Base-by-base conservation (phyloP, 352 stramenopile species). In the Pythium brassicae region DNA sequence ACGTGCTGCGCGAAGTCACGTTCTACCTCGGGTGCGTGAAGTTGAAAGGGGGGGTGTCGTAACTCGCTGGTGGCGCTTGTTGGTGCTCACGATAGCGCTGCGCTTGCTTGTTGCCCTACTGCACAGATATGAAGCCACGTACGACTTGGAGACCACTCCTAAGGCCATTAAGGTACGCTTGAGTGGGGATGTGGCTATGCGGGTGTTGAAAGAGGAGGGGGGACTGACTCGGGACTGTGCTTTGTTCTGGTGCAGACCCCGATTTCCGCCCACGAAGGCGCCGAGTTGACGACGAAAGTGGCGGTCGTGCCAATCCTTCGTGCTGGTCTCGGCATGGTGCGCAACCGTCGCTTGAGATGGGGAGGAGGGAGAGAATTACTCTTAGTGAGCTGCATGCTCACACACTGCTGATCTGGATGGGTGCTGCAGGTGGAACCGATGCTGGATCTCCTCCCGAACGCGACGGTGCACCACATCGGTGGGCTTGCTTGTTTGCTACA, bases 291-390 rank as follows among this genome's bases (percentile, higher is more conserved):
- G 8, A 92, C 96, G 35, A 88, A 76, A 4, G 83, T 99, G 8
- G 90, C 93, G 0, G 68, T 99, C n/a, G 92, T 99, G 44, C 97
- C 97, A 5, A 99, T 99, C 57, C 79, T 99, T 29, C 83, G 95
- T 17, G 85, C 84, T 8, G 95, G 94, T 43, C 66, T 98, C 1
- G 94, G 85, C 49, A 96, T 93, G 83, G 83, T 91, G 35, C 32
- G 19, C 4, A 19, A 0, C 43, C 12, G 10, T 14, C 17, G 3
- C 1, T 26, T 19, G 25, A n/a, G 14, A n/a, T 44, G n/a, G 4
- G 11, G n/a, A 19, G 7, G 3, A 14, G 32, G 7, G 12, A 4
- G 26, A 29, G 14, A n/a, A n/a, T n/a, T n/a, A n/a, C n/a, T n/a
- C 22, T n/a, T 19, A 11, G 10, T 9, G 20, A 55, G 26, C 17